Conservation (phyloP, 2,329 filamentous ascomycete species). For the Colletotrichum musicola region DNA sequence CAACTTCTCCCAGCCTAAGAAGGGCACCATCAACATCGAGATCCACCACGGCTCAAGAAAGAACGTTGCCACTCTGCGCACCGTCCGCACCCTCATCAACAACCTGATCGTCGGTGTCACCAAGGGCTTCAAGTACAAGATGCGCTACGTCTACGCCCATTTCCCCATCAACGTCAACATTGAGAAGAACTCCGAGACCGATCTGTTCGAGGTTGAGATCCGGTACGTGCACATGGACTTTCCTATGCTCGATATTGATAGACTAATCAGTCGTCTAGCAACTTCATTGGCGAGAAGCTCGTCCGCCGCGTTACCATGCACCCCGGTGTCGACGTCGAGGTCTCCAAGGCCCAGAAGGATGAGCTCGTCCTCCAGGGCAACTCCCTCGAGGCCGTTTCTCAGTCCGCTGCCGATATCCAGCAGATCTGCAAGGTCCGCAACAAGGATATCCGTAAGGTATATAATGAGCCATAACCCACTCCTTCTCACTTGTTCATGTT, state of each 20-base stretch:
- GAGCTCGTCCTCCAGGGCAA: constrained; percentile 94
- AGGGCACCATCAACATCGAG: constrained; percentile 93
- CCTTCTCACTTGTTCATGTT: background rate
- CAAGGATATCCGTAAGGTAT: constrained; percentile 99
- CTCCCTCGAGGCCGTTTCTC: constrained; percentile 96
- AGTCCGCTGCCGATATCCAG: constrained; percentile 99
- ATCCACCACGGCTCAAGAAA: constrained; percentile 99
- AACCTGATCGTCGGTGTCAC: constrained; percentile 99
- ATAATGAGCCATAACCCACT: constrained; percentile 42
- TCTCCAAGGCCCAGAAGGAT: constrained; percentile 95
- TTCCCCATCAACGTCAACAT: constrained; percentile 99
- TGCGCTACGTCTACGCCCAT: constrained; percentile 99
- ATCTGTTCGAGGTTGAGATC: constrained; percentile 93
- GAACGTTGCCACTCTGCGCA: constrained; percentile 97
- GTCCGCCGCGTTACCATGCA: constrained; percentile 93
- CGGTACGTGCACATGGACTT: constrained; percentile 69
- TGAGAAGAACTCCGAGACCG: constrained; percentile 94
- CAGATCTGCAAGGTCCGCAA: constrained; percentile 99
- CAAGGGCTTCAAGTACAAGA: constrained; percentile 99
- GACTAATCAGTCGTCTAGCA: constrained; percentile 63
- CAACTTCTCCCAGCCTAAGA: constrained; percentile 90
- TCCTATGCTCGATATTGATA: background rate
- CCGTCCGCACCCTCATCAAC: constrained; percentile 97
- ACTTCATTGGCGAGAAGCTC: constrained; percentile 99
- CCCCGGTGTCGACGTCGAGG: constrained; percentile 88